phyloP scores from a whole-genome alignment of 129 eudicot genomes.

The Tagetes patula region DNA sequence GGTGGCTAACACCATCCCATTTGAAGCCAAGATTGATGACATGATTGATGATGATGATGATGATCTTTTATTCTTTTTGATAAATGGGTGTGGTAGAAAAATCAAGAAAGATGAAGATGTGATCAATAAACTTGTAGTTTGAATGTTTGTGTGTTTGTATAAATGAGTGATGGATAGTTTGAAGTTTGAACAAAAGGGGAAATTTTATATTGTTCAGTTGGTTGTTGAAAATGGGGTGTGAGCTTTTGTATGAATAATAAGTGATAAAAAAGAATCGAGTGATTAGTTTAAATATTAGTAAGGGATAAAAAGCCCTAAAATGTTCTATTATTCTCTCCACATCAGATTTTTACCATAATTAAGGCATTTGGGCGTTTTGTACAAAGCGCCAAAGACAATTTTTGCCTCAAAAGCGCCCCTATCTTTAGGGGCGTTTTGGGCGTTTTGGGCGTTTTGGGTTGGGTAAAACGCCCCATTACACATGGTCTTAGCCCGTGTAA shows the following conservation, averaged over 20 bases:
- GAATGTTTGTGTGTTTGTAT: constrained; percentile 13
- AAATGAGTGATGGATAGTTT: constrained; percentile 23
- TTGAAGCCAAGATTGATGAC: constrained; percentile 65
- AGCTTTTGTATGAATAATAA: constrained; percentile 25
- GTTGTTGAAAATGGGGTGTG: constrained; percentile 34
- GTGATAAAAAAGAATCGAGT: constrained; percentile 29
- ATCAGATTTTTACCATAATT: not conserved
- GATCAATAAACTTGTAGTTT: constrained; percentile 26
- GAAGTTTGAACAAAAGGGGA: constrained; percentile 39
- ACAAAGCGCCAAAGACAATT: too few relatives aligned
- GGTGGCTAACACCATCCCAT: constrained; percentile 68
- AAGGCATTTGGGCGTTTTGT: not conserved
- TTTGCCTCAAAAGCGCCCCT: too few relatives aligned
- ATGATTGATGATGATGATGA: constrained; percentile 25
- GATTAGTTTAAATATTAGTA: constrained; percentile 25
- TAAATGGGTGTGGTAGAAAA: constrained; percentile 15
- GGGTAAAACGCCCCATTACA: too few relatives aligned
- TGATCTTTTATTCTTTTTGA: not conserved
- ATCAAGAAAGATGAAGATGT: constrained; percentile 7
- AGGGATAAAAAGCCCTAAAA: not conserved
- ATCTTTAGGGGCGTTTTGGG: too few relatives aligned
- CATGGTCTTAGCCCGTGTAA: too few relatives aligned
- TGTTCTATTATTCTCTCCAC: not conserved
- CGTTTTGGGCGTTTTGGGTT: too few relatives aligned
- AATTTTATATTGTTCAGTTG: constrained; percentile 39